Conservation (phyloP, 371 early-diverging fungal genomes). For the Phascolomyces articulosus region DNA sequence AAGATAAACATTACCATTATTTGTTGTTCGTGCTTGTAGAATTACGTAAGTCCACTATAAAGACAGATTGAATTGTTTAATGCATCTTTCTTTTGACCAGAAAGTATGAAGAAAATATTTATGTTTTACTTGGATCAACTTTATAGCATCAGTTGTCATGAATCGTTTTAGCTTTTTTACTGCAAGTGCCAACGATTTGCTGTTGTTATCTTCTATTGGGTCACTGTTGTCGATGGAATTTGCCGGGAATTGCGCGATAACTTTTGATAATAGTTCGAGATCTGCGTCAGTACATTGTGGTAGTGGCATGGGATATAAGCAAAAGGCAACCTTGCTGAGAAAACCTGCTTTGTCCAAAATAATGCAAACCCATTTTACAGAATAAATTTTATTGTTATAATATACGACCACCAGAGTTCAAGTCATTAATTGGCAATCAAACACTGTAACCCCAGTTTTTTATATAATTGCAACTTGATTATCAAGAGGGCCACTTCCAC, state of each 20-base stretch:
- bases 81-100: background rate
- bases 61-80: background rate
- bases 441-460: no score
- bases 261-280: conserved; percentile 7
- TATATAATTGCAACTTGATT: no score
- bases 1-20: conserved; percentile 7
- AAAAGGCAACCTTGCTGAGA: background rate
- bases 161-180: conserved; percentile 21
- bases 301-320: conserved; percentile 2
- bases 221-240: background rate
- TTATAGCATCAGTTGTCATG: conserved; percentile 19
- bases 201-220: background rate
- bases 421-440: no score
- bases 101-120: background rate
- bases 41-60: conserved; percentile 25
- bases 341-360: no score
- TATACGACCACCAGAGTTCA: no score
- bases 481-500: no score
- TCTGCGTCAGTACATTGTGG: conserved; percentile 15
- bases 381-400: no score
- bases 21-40: conserved; percentile 18
- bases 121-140: conserved; percentile 16
- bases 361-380: no score
- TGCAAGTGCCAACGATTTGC: conserved; percentile 9
- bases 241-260: conserved; percentile 5